phyloP scores from a whole-genome alignment of 2,329 filamentous ascomycete genomes.

The Ambrosiella beaveri region DNA sequence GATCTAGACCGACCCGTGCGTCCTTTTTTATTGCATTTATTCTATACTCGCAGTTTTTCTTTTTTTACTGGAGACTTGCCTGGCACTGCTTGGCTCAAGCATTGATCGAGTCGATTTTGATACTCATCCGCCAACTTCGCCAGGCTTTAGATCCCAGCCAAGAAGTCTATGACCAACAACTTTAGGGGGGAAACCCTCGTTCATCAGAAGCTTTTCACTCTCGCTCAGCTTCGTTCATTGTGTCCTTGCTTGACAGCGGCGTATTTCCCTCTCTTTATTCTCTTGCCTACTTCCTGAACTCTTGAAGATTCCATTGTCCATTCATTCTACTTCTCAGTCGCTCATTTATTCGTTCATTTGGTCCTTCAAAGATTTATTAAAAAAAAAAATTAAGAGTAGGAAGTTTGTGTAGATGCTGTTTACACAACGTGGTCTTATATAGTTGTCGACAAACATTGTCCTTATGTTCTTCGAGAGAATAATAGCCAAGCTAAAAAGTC shows the following conservation, averaged over 20 bases:
- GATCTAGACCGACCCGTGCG: not conserved
- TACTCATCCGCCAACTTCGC: not conserved
- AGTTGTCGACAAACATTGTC: not conserved
- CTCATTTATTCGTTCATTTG: too few species aligned
- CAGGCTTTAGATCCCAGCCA: not conserved
- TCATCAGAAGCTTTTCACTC: not conserved
- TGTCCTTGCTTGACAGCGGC: not conserved
- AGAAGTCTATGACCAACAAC: not conserved
- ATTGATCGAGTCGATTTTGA: not conserved
- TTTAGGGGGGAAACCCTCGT: not conserved
- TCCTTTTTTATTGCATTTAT: not conserved
- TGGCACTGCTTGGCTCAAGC: not conserved
- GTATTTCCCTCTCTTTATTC: not conserved
- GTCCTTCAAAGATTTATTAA: too few species aligned
- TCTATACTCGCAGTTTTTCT: not conserved
- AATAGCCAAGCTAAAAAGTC: not conserved
- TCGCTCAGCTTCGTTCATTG: not conserved
- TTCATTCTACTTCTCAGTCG: too few species aligned
- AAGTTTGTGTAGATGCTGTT: not conserved
- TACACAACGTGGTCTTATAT: not conserved
- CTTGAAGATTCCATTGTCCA: too few species aligned
- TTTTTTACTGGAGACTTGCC: not conserved
- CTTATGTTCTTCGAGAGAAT: not conserved
- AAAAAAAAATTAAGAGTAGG: too few species aligned
- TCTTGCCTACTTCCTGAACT: too few species aligned